Percentiles rank a stretch among this genome's conserved stretches.
Evolutionary conservation across 345 rosid species (phyloP).

Genomic region (Bruguiera parviflora): DNA sequence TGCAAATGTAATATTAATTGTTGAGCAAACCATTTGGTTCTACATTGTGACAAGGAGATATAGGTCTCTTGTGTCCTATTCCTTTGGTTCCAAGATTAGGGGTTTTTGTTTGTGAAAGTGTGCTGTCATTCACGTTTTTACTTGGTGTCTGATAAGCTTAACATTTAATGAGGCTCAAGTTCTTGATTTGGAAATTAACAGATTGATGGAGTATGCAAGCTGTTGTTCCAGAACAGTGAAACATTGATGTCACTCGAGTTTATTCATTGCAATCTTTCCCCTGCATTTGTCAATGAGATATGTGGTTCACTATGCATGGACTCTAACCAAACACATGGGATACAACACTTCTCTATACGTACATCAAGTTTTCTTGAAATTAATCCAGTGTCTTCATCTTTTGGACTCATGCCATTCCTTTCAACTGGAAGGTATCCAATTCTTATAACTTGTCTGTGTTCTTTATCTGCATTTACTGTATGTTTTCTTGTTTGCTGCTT

Average conservation of each 20-base stretch:
- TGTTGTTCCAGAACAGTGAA: slow-evolving; percentile 57
- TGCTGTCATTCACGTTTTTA: too few relatives aligned
- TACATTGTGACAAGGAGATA: too few relatives aligned
- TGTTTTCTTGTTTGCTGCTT: slow-evolving; percentile 5
- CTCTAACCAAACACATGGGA: slow-evolving; percentile 35
- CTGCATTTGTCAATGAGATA: slow-evolving; percentile 45
- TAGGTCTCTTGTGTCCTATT: too few relatives aligned
- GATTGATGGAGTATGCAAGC: slow-evolving; percentile 69
- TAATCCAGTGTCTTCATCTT: slow-evolving; percentile 35
- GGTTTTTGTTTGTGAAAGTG: too few relatives aligned
- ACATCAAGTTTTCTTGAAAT: slow-evolving; percentile 51
- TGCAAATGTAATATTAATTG: too few relatives aligned
- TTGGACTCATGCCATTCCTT: slow-evolving; percentile 54
- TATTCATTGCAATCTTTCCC: slow-evolving; percentile 67
- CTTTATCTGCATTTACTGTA: slow-evolving; percentile 6
- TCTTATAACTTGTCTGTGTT: slow-evolving; percentile 13
- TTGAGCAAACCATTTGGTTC: too few relatives aligned
- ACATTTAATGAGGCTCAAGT: slow-evolving; percentile 9
- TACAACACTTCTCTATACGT: slow-evolving; percentile 51
- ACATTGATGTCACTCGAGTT: slow-evolving; percentile 70
- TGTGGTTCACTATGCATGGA: slow-evolving; percentile 41
- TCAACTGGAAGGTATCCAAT: slow-evolving; percentile 55
- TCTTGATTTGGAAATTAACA: slow-evolving; percentile 31
- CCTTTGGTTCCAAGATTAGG: too few relatives aligned
- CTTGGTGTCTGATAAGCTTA: background rate